Evolutionary conservation across 2,329 filamentous ascomycete genomes (phyloP).

Genomic region (Truncatella angustata): DNA sequence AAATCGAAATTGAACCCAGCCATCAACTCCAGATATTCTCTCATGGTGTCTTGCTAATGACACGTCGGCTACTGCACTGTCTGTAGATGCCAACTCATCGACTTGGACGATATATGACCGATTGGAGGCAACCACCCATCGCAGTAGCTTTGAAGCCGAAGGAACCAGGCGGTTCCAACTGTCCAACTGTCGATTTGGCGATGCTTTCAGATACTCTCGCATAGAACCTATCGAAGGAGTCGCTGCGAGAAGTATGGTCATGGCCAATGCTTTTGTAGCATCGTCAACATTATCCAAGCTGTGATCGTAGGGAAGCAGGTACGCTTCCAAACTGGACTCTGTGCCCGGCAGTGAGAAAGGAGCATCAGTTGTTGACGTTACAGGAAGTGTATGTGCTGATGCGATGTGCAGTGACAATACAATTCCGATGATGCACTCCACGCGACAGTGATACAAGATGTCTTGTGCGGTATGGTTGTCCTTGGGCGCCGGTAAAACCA

Average conservation of each 20-base stretch:
- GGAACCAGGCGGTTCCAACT: conserved; percentile 57
- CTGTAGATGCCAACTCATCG: conserved; percentile 36
- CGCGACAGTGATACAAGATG: conserved; percentile 22
- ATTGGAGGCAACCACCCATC: conserved; percentile 91
- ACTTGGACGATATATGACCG: conserved; percentile 82
- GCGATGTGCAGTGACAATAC: conserved; percentile 18
- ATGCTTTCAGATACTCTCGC: conserved; percentile 42
- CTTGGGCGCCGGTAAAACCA: conserved; percentile 12
- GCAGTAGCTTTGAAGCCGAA: conserved; percentile 65
- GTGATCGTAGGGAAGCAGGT: conserved; percentile 43
- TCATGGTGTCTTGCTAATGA: conserved; percentile 34
- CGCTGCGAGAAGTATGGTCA: conserved; percentile 51
- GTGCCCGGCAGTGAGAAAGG: background rate
- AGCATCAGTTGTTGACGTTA: conserved; percentile 6
- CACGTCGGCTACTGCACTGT: background rate
- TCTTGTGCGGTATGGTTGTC: background rate
- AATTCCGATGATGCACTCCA: conserved; percentile 7
- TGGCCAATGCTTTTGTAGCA: conserved; percentile 47
- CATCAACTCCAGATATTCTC: conserved; percentile 60
- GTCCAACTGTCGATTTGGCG: conserved; percentile 38
- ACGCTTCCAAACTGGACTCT: background rate
- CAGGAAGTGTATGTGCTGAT: conserved; percentile 16
- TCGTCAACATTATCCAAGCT: conserved; percentile 52
- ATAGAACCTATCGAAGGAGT: conserved; percentile 63
- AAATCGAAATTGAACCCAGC: conserved; percentile 81